Evolutionary conservation across 257 asterid genomes (phyloP).

Genomic region (Solanum corneliomulleri): DNA sequence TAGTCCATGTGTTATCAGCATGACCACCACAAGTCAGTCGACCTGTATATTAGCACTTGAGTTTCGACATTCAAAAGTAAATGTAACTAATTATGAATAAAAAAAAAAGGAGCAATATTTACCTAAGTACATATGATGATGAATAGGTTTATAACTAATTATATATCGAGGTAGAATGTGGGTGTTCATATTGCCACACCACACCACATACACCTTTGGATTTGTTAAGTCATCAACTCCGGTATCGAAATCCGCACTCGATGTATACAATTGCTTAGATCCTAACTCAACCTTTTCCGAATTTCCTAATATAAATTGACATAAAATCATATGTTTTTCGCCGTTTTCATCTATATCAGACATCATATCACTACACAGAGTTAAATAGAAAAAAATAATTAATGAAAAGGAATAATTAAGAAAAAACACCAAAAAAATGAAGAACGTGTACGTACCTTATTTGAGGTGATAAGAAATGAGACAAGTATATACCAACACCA

Average conservation of each 20-base stretch:
- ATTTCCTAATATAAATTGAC: conserved; percentile 53
- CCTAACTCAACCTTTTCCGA: conserved; percentile 48
- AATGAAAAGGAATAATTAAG: background rate
- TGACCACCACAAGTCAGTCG: conserved; percentile 7
- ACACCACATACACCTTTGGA: conserved; percentile 53
- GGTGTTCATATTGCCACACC: conserved; percentile 51
- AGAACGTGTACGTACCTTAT: conserved; percentile 26
- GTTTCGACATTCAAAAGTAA: background rate
- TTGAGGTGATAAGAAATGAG: conserved; percentile 28
- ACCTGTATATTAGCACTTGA: conserved; percentile 11
- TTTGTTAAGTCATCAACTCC: conserved; percentile 51
- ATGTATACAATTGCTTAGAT: conserved; percentile 40
- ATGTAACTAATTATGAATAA: background rate
- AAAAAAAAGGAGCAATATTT: background rate
- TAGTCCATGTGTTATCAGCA: background rate
- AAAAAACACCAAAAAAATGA: background rate
- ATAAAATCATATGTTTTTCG: conserved; percentile 53
- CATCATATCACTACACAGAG: conserved; percentile 31
- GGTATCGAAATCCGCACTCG: conserved; percentile 52
- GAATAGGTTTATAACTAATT: conserved; percentile 47
- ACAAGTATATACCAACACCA: conserved; percentile 46
- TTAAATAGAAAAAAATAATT: background rate
- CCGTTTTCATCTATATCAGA: conserved; percentile 47
- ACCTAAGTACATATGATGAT: conserved; percentile 17
- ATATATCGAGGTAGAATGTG: conserved; percentile 48